Conservation (phyloP, 768 basidiomycete species). For the Suillus spraguei region DNA sequence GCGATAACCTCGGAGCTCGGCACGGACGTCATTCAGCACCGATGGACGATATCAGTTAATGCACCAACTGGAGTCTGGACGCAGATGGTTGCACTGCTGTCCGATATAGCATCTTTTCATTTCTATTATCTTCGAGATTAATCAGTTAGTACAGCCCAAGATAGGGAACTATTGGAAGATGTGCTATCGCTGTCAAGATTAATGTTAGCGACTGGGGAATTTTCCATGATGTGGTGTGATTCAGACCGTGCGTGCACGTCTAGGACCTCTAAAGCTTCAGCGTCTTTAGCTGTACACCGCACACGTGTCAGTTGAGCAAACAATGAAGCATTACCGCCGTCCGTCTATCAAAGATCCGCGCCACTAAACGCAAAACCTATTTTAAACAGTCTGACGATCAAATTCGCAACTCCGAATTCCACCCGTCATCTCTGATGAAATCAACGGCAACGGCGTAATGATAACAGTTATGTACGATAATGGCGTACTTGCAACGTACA, state of each 20-base stretch:
- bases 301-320: background rate
- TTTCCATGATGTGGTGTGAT: background rate
- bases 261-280: background rate
- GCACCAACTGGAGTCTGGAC: background rate
- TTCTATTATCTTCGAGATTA: slow-evolving; percentile 26
- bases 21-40: background rate
- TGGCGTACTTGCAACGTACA: background rate
- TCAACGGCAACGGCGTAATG: background rate
- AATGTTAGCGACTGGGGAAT: background rate
- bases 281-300: background rate
- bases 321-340: background rate
- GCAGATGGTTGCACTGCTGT: background rate
- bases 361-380: background rate
- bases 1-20: slow-evolving; percentile 5
- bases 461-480: background rate
- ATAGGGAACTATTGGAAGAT: slow-evolving; percentile 4
- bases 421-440: background rate
- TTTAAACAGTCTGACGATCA: background rate
- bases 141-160: slow-evolving; percentile 1
- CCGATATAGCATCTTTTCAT: slow-evolving; percentile 12
- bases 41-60: background rate
- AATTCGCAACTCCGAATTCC: background rate
- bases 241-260: background rate
- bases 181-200: slow-evolving; percentile 1
- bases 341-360: background rate